phyloP scores from a whole-genome alignment of 2,329 filamentous ascomycete genomes.

The Aureobasidium sp. region DNA sequence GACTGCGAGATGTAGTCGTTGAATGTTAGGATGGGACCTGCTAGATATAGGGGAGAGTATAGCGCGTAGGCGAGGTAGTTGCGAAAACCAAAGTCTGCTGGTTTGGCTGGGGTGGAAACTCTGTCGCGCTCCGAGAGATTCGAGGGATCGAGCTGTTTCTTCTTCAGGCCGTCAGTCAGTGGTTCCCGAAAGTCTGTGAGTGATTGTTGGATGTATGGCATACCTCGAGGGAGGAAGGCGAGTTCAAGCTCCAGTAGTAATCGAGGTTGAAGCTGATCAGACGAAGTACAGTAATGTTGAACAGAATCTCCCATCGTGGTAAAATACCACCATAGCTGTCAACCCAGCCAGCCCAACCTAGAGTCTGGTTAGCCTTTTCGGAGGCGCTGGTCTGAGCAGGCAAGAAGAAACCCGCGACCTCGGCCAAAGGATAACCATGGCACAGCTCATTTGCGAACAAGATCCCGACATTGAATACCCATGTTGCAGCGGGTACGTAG shows the following conservation, averaged over 20 bases:
- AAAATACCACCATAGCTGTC: constrained; percentile 80
- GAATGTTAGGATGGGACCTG: constrained; percentile 91
- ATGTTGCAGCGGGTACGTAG: constrained; percentile 69
- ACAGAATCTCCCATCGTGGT: constrained; percentile 89
- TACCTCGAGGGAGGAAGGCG: constrained; percentile 71
- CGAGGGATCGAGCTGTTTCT: constrained; percentile 89
- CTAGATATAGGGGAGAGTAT: constrained; percentile 87
- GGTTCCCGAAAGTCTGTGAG: background rate
- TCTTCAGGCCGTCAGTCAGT: constrained; percentile 68
- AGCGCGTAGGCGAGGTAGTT: constrained; percentile 87
- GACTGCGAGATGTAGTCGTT: constrained; percentile 93
- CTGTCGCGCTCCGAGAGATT: constrained; percentile 85
- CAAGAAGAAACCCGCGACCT: constrained; percentile 51
- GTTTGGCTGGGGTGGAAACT: constrained; percentile 64
- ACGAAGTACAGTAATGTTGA: constrained; percentile 89
- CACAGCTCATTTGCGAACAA: constrained; percentile 87
- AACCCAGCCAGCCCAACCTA: constrained; percentile 61
- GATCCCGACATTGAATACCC: constrained; percentile 79
- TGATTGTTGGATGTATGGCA: constrained; percentile 26
- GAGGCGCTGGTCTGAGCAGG: constrained; percentile 34
- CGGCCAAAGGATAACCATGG: constrained; percentile 65
- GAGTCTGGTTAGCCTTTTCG: constrained; percentile 31
- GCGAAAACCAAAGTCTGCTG: constrained; percentile 66
- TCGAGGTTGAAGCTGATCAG: constrained; percentile 96
- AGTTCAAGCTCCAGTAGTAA: constrained; percentile 82